phyloP scores from a whole-genome alignment of 2,329 filamentous ascomycete species.

The Delphinella strobiligena region DNA sequence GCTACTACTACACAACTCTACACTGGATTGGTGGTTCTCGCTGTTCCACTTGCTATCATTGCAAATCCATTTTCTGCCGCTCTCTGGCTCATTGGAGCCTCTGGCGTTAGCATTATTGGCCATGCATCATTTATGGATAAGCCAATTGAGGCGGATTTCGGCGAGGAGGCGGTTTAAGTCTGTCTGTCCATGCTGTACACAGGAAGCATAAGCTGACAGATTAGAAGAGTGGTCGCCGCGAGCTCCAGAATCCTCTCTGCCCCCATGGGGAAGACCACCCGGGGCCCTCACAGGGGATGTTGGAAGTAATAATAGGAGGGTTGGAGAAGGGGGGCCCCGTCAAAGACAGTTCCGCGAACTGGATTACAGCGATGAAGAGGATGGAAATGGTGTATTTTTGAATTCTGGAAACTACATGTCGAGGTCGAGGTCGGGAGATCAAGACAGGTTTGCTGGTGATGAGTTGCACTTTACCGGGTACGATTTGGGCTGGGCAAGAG shows the following conservation, averaged over 20 bases:
- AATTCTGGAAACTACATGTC: conserved; percentile 25
- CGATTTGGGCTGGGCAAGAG: conserved; percentile 31
- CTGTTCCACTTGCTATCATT: conserved; percentile 73
- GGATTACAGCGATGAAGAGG: conserved; percentile 42
- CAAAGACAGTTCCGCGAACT: conserved; percentile 54
- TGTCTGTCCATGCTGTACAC: too few species aligned
- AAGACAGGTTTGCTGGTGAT: conserved; percentile 28
- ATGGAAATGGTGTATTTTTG: conserved; percentile 29
- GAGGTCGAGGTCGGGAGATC: conserved; percentile 6
- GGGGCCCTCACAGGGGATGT: conserved; percentile 36
- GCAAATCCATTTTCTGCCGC: conserved; percentile 74
- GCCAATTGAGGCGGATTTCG: conserved; percentile 99
- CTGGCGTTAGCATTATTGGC: conserved; percentile 84
- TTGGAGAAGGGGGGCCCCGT: conserved; percentile 38
- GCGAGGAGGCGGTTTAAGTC: conserved; percentile 99
- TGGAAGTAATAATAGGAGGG: conserved; percentile 54
- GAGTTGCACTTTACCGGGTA: conserved; percentile 37
- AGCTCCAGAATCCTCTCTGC: conserved; percentile 73
- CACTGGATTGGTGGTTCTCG: conserved; percentile 71
- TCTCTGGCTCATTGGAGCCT: conserved; percentile 93
- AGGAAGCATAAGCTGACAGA: too few species aligned
- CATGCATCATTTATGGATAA: conserved; percentile 95
- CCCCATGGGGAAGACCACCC: conserved; percentile 97
- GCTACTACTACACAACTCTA: conserved; percentile 90
- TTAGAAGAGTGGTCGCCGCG: conserved; percentile 99